Base-by-base conservation (phyloP, 2,329 filamentous ascomycete genomes). In the Ophiostoma himal-ulmi region DNA sequence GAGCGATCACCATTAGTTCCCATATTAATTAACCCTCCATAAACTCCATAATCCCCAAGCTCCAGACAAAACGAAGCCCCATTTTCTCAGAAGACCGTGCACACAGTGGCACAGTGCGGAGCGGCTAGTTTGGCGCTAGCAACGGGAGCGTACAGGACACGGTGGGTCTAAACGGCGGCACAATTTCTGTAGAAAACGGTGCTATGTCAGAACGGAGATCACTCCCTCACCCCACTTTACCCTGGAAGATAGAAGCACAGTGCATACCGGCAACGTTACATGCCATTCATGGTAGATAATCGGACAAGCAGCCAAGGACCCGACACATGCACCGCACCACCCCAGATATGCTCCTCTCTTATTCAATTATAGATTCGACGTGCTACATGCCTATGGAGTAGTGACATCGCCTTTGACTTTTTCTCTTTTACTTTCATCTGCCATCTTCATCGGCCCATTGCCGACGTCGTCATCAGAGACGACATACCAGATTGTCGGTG, bases 181-280 rank as follows among this genome's bases (percentile, higher is more conserved):
- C 44, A 10, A n/a, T 10, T 13, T 57, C 3, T 26, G 4, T 14
- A 4, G 7, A 57, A 57, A 26, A 62, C 57, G 57, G 57, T 60
- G 54, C 54, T 13, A 34, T 48, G 7, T n/a, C 44, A 34, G 26
- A 62, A 62, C 57, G 57, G 57, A 14, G 57, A 7, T 34, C 11
- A 5, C 5, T 26, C 5, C 8, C 13, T 30, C 30, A 30, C 5
- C 11, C 22, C 57, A 62, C 26, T 30, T 62, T 34, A 30, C 30
- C 11, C 54, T 13, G 7, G 7, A 3, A 57, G 17, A 26, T 10
- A 57, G 7, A 57, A 48, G 52, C 52, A 26, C 52, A 57, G 52
- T 57, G n/a, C 13, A 62, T 34, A 54, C 57, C 57, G 57, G 57
- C 57, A 62, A 62, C 57, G 57, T 62, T 62, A 62, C 57, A 62